A percentile compares a stretch with the other conserved stretches of the same genome.
These are phyloP conservation scores for Chytriomyces sp. DNA, from an alignment of 192 early-diverging fungal genomes.

Conservation along the genomic window DNA sequence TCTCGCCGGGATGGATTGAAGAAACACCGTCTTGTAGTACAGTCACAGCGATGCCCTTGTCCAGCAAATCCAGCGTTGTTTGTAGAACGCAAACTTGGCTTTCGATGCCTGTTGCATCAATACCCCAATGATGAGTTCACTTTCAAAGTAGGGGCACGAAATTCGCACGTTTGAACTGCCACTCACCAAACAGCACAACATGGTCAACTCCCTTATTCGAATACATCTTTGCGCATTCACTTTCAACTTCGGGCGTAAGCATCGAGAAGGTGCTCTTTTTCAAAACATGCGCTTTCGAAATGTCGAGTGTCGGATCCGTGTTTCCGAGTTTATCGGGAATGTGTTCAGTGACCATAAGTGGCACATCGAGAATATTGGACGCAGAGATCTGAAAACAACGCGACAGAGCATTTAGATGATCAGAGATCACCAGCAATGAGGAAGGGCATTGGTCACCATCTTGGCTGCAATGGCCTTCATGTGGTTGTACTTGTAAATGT, in stretches of 20 bases:
- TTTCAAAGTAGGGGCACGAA: not conserved
- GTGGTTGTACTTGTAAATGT: conserved; percentile 82
- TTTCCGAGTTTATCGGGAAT: conserved; percentile 60
- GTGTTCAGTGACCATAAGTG: conserved; percentile 77
- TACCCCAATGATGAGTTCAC: not conserved
- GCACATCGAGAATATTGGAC: conserved; percentile 75
- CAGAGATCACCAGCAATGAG: conserved; percentile 4
- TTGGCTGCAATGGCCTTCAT: conserved; percentile 85
- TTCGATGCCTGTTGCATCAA: conserved; percentile 37
- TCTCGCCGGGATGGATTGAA: conserved; percentile 81
- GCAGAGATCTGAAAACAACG: conserved; percentile 62
- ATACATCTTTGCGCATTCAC: conserved; percentile 49
- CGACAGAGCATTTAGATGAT: conserved; percentile 1
- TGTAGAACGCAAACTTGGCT: conserved; percentile 95
- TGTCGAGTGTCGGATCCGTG: conserved; percentile 79
- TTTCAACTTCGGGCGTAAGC: conserved; percentile 67
- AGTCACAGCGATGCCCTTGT: conserved; percentile 77
- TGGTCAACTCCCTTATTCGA: conserved; percentile 54
- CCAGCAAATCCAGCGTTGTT: conserved; percentile 88
- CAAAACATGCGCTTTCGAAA: conserved; percentile 64
- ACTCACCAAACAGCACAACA: conserved; percentile 85
- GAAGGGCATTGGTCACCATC: conserved; percentile 63
- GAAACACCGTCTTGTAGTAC: conserved; percentile 94
- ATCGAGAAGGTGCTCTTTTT: conserved; percentile 92
- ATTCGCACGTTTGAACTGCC: not conserved